Base-by-base conservation (phyloP, 106 monocot genomes). In the Allium fistulosum region DNA sequence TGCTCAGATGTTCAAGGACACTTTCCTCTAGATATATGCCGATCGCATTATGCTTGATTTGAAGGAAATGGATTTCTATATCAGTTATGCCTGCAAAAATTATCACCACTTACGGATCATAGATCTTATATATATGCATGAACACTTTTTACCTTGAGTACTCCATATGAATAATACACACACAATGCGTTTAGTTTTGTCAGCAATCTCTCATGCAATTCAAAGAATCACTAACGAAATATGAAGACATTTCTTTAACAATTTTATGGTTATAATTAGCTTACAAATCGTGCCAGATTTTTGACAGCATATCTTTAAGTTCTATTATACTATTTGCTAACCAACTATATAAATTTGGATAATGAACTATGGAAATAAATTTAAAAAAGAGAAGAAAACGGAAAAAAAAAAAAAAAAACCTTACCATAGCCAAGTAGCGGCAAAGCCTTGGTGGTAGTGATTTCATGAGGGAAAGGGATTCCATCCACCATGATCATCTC, bases 51-150 rank as follows among this genome's bases (percentile, higher is more conserved):
- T 80, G 88, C 64, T 97, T 97, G 62, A 97, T 92, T 62, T 97
- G 96, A 46, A 97, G 92, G 73, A 92, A 97, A 59, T 97, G 96
- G 71, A 97, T 89, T 67, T 97, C 96, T 13, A 97, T 80, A 67
- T 89, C 92, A 0, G 92, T 97, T 49, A 97, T 75, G 58, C 96
- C 96, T 92, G 84, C 62, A 57, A 8, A 37, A 8, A 7, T 48
- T 7, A 57, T 14, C 11, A 51, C 2, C 5, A 37, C 5, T 37
- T 37, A 37, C 4, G 37, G 0, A 37, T 37, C 37, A 37, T 4
- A 37, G 1, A 37, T 37, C 37, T 5, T 28, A 3, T 28, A 28
- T 3, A 28, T 1, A 28, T 28, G 28, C 2, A 28, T 28, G 3
- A 28, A 3, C 28, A 28, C 28, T 28, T 28, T 28, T 28, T 37